Percentiles rank a stretch among this genome's conserved stretches.
phyloP scores from a whole-genome alignment of 108 stramenopile genomes.

The Schizochytrium sp. region DNA sequence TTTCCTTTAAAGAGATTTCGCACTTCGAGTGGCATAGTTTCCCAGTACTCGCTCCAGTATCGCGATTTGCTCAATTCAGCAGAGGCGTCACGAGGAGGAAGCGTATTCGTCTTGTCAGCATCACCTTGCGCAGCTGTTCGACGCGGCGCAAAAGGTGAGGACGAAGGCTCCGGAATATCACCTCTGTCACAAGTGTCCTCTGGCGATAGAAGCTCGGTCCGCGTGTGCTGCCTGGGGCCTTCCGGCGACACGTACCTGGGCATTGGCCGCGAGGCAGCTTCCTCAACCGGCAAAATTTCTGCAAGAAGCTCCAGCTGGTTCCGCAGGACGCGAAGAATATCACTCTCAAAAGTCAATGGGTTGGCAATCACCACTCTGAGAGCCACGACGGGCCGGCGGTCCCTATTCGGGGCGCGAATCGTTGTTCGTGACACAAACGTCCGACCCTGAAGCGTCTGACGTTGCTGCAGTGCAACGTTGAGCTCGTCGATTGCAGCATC shows the following conservation, averaged over 20 bases:
- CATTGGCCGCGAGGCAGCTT: not conserved
- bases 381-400: not conserved
- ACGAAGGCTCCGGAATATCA: not conserved
- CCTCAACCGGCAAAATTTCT: not conserved
- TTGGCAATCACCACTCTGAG: not conserved
- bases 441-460: not conserved
- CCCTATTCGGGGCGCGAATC: not conserved
- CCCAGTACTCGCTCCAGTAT: conserved; percentile 13
- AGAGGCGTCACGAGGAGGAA: too few relatives aligned
- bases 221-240: not conserved
- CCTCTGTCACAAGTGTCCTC: too few relatives aligned
- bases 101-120: not conserved
- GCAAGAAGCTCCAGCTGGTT: not conserved
- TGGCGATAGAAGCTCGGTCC: too few relatives aligned
- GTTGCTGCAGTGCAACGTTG: not conserved
- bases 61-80: not conserved
- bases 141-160: not conserved
- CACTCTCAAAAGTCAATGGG: not conserved
- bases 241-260: not conserved
- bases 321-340: not conserved
- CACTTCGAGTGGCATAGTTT: not conserved
- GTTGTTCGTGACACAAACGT: not conserved
- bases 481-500: not conserved
- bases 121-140: not conserved
- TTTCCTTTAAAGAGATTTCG: not conserved